Conservation (phyloP, 768 basidiomycete species). For the Tulasnella sp. region DNA sequence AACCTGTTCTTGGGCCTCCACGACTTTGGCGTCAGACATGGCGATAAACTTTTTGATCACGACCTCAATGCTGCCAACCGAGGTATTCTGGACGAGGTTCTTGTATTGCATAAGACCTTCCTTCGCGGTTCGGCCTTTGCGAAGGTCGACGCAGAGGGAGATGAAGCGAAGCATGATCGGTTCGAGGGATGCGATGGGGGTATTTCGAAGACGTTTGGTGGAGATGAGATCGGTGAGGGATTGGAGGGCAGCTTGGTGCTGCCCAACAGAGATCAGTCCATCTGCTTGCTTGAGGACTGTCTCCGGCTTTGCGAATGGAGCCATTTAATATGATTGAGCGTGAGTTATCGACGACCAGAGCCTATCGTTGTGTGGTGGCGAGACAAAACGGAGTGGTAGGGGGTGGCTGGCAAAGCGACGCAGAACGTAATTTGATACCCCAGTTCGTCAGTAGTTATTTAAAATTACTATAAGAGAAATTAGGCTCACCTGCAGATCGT, state of each 20-base stretch:
- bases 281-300: slow-evolving; percentile 88
- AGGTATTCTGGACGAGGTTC: slow-evolving; percentile 91
- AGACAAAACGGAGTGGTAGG: too few relatives aligned
- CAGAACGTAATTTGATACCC: too few relatives aligned
- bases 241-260: slow-evolving; percentile 81
- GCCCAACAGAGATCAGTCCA: slow-evolving; percentile 84
- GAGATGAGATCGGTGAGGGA: slow-evolving; percentile 86
- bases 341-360: not conserved
- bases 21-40: slow-evolving; percentile 69
- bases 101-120: slow-evolving; percentile 96
- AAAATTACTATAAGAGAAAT: too few relatives aligned
- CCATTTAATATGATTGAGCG: slow-evolving; percentile 38
- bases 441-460: too few relatives aligned
- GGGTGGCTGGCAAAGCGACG: too few relatives aligned
- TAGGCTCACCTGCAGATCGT: too few relatives aligned
- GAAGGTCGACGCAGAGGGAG: slow-evolving; percentile 90
- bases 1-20: slow-evolving; percentile 78
- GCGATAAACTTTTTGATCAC: slow-evolving; percentile 81
- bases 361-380: too few relatives aligned
- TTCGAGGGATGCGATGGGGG: slow-evolving; percentile 77
- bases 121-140: slow-evolving; percentile 86
- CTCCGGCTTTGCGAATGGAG: slow-evolving; percentile 84
- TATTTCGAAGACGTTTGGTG: slow-evolving; percentile 88
- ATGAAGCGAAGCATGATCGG: slow-evolving; percentile 94
- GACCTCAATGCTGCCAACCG: slow-evolving; percentile 80